phyloP scores from a whole-genome alignment of 106 monocot species.

The Ottelia alismoides region DNA sequence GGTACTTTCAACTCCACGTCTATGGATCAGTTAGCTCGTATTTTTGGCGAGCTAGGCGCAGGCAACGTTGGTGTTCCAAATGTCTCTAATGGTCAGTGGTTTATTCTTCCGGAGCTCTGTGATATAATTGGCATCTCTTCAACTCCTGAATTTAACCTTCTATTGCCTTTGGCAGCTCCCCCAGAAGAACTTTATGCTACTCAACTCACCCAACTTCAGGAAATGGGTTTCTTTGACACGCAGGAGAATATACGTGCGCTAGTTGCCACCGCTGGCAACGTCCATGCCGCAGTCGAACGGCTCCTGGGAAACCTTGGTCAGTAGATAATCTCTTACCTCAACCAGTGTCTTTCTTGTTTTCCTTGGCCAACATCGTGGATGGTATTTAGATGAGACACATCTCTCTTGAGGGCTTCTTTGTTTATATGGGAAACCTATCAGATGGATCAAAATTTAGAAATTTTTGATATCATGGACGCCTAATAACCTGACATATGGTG shows the following conservation, averaged over 20 bases:
- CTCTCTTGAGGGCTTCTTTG: no score
- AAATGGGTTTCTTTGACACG: constrained; percentile 96
- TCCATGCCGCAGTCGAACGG: constrained; percentile 86
- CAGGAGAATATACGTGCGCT: constrained; percentile 91
- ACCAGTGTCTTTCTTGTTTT: no score
- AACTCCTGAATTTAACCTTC: no score
- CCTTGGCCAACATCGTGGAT: no score
- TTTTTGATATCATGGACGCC: no score
- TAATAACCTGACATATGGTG: no score
- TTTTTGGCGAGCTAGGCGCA: constrained; percentile 71
- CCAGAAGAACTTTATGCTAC: constrained; percentile 85
- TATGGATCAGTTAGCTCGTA: constrained; percentile 62
- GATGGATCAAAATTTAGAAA: no score
- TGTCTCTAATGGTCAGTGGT: constrained; percentile 29
- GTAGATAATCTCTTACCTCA: no score
- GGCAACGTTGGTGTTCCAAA: constrained; percentile 45
- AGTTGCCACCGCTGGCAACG: constrained; percentile 71
- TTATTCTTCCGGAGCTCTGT: no score
- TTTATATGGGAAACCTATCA: no score
- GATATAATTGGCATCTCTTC: no score
- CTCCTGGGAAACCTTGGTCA: constrained; percentile 64
- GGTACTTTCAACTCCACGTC: constrained; percentile 25
- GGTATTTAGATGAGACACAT: no score
- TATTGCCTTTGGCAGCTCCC: constrained; percentile 70
- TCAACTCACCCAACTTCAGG: constrained; percentile 85